phyloP scores from a whole-genome alignment of 345 rosid species.

The Syzygium aromaticum region DNA sequence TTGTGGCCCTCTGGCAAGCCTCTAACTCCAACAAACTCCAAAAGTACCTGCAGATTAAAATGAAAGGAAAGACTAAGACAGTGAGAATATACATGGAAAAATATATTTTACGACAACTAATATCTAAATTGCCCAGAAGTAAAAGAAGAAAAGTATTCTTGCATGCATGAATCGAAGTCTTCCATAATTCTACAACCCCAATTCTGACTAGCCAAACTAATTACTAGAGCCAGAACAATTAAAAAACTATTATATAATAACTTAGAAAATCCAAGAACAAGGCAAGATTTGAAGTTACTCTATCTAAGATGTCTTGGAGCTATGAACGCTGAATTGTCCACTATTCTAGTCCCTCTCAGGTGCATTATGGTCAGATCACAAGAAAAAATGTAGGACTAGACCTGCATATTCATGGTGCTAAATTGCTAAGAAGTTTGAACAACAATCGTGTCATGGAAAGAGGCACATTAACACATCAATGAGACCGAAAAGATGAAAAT shows the following conservation, averaged over 20 bases:
- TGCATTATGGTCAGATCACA: not conserved
- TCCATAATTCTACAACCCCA: not conserved
- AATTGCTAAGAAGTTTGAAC: not conserved
- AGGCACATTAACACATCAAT: not conserved
- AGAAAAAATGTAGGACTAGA: not conserved
- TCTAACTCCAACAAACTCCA: conserved; percentile 68
- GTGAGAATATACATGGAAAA: not conserved
- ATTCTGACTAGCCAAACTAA: not conserved
- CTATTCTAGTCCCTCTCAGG: not conserved
- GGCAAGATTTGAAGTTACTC: not conserved
- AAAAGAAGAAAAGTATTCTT: not conserved
- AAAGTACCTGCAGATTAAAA: conserved; percentile 33
- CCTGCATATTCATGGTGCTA: not conserved
- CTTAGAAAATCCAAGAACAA: not conserved
- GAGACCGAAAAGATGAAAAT: not conserved
- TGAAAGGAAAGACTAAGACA: conserved; percentile 1
- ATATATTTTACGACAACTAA: not conserved
- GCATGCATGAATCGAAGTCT: not conserved
- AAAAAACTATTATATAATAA: not conserved
- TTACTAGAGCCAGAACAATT: not conserved
- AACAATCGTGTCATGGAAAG: not conserved
- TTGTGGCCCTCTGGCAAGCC: conserved; percentile 55
- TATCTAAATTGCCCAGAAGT: not conserved
- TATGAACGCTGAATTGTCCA: not conserved
- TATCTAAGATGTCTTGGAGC: not conserved